Evolutionary conservation across 2,329 filamentous ascomycete genomes (phyloP).

Genomic region (Trichoderma brevicompactum): DNA sequence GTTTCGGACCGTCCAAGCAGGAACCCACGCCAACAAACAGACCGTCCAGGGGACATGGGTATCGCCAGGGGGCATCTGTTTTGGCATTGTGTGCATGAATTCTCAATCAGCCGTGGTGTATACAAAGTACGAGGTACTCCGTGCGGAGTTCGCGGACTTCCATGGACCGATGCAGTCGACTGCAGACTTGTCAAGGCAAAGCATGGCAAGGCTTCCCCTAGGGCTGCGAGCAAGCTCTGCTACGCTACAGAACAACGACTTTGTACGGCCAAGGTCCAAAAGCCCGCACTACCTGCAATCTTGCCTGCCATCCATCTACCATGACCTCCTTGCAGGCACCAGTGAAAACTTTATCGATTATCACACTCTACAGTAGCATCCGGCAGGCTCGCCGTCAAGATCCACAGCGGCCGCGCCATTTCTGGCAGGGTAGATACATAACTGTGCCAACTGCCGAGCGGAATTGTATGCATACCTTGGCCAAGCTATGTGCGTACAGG

Average conservation of each 20-base stretch:
- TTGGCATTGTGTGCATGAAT: constrained; percentile 12
- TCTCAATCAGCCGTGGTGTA: constrained; percentile 13
- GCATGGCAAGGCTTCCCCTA: background rate
- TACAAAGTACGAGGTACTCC: background rate
- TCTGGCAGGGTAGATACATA: constrained; percentile 22
- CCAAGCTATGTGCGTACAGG: constrained; percentile 4
- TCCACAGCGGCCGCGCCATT: constrained; percentile 26
- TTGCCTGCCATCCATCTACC: constrained; percentile 25
- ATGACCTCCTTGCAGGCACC: constrained; percentile 30
- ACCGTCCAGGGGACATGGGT: background rate
- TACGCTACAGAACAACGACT: background rate
- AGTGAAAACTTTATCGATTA: constrained; percentile 35
- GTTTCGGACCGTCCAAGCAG: background rate
- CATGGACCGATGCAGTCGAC: background rate
- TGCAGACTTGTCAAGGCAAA: background rate
- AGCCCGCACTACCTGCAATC: background rate
- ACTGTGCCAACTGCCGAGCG: constrained; percentile 23
- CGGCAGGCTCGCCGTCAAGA: constrained; percentile 37
- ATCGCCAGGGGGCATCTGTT: background rate
- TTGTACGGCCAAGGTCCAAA: background rate
- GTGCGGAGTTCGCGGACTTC: background rate
- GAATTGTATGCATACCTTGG: constrained; percentile 10
- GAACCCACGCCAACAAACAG: background rate
- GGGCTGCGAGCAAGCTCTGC: background rate
- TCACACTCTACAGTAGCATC: constrained; percentile 35